Evolutionary conservation across 2,329 filamentous ascomycete genomes (phyloP).

Genomic region (Verticillium longisporum): DNA sequence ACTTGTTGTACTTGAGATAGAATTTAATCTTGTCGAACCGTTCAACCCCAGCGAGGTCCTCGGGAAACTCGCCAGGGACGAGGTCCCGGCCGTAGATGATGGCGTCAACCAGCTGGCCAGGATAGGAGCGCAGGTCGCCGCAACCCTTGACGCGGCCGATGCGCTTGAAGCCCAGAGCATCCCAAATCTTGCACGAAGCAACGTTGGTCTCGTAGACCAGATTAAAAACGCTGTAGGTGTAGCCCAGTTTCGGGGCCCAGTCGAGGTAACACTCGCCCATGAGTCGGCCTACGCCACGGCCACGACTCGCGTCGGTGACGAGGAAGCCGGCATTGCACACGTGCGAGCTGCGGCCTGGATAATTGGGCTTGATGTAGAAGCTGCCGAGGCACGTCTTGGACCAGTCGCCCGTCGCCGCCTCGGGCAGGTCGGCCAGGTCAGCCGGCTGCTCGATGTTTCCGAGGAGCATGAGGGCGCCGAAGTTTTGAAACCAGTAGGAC

Average conservation of each 20-base stretch:
- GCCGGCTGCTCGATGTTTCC: slow-evolving; percentile 62
- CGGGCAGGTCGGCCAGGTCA: slow-evolving; percentile 32
- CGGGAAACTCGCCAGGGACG: slow-evolving; percentile 50
- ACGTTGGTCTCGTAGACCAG: slow-evolving; percentile 92
- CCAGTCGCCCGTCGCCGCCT: slow-evolving; percentile 60
- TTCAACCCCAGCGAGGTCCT: slow-evolving; percentile 86
- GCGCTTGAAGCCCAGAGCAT: slow-evolving; percentile 84
- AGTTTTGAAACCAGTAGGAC: slow-evolving; percentile 86
- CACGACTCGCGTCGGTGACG: slow-evolving; percentile 65
- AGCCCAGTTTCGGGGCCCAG: slow-evolving; percentile 74
- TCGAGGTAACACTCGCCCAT: slow-evolving; percentile 74
- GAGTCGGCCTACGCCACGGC: slow-evolving; percentile 66
- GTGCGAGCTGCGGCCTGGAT: slow-evolving; percentile 83
- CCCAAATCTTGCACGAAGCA: slow-evolving; percentile 85
- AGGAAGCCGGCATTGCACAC: slow-evolving; percentile 81
- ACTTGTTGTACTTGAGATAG: slow-evolving; percentile 91
- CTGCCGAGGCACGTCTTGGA: slow-evolving; percentile 75
- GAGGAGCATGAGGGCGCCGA: slow-evolving; percentile 80
- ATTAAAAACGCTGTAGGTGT: slow-evolving; percentile 91
- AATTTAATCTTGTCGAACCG: slow-evolving; percentile 98
- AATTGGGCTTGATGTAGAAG: slow-evolving; percentile 93
- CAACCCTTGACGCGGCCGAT: slow-evolving; percentile 75
- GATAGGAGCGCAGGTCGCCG: slow-evolving; percentile 62
- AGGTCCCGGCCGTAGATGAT: slow-evolving; percentile 71
- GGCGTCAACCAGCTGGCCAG: slow-evolving; percentile 63